Evolutionary conservation across 1,284 basidiomycete species (phyloP).

Genomic region (Naganishia liquefaciens): DNA sequence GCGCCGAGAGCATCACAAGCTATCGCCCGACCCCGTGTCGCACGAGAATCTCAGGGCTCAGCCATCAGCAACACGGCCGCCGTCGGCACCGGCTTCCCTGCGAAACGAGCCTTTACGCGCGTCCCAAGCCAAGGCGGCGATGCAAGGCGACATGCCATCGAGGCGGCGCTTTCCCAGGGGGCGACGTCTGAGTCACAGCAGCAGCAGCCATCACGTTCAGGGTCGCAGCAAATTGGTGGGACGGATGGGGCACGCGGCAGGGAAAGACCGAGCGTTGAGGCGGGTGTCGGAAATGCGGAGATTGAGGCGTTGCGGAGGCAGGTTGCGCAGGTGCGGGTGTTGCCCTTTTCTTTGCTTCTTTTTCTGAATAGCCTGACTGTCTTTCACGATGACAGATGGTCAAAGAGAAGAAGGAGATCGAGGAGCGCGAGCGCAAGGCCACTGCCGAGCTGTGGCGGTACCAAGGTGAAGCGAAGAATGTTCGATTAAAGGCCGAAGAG

Average conservation of each 20-base stretch:
- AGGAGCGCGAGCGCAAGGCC: constrained; percentile 4
- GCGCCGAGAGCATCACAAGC: too few species aligned
- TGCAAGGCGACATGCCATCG: constrained; percentile 14
- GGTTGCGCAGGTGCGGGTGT: constrained; percentile 8
- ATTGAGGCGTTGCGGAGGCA: constrained; percentile 10
- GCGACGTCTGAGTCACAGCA: background rate
- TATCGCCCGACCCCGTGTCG: background rate
- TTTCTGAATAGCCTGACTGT: too few species aligned
- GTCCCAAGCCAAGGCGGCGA: constrained; percentile 13
- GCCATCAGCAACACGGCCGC: too few species aligned
- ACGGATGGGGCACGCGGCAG: background rate
- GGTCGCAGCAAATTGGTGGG: background rate
- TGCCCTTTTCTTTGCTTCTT: too few species aligned
- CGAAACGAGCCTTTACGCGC: background rate
- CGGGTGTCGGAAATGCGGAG: constrained; percentile 4
- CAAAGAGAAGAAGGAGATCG: constrained; percentile 20
- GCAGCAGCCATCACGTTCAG: background rate
- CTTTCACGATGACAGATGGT: constrained; percentile 7
- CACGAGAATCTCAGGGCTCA: too few species aligned
- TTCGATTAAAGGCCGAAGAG: constrained; percentile 21
- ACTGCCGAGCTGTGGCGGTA: constrained; percentile 20
- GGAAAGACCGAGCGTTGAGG: constrained; percentile 5
- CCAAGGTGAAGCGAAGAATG: constrained; percentile 24
- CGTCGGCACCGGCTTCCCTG: too few species aligned
- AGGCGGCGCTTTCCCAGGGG: background rate